Base-by-base conservation (phyloP, 2,329 filamentous ascomycete genomes). In the Beauveria caledonica region DNA sequence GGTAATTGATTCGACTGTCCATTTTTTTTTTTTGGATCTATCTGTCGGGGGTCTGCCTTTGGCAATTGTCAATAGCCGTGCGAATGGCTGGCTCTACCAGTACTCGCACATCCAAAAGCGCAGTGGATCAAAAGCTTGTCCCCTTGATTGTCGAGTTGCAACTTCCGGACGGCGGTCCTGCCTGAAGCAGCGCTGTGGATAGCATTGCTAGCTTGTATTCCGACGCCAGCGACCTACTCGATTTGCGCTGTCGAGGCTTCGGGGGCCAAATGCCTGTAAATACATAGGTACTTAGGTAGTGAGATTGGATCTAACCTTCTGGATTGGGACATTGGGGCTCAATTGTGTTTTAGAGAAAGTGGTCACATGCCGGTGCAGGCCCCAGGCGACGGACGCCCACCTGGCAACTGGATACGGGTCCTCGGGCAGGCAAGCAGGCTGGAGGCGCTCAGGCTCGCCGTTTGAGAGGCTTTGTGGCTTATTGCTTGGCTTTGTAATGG, bases 261-360 rank as follows among this genome's bases (percentile, higher is more conserved):
- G 9, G 7, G 44, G 54, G 13, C 51, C 15, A 25, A 44, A 25
- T 27, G 51, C 44, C 51, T 44, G 51, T 39, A 13, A n/a, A 13
- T 9, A n/a, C n/a, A n/a, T n/a, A n/a, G n/a, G n/a, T n/a, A n/a
- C n/a, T n/a, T n/a, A 11, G 29, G 29, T 33, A n/a, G 54, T 58
- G 33, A 50, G 55, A 50, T 58, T 58, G 29, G 33, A 58, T 58
- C 55, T 56, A 49, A 49, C 55, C 45, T 58, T 58, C 29, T 58
- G 21, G 9, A 50, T 46, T 36, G n/a, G 29, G 44, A 13, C 15
- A 9, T 21, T 25, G 54, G 21, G 21, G 55, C 44, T 49, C 21
- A 27, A 46, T 10, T 23, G 15, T 21, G 40, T 36, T 10, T 53
- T 42, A 9, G 17, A 36, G 39, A 44, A 36, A 39, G 53, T 23